Evolutionary conservation across 1,284 basidiomycete genomes (phyloP).

Genomic region (Puccinia polysora): DNA sequence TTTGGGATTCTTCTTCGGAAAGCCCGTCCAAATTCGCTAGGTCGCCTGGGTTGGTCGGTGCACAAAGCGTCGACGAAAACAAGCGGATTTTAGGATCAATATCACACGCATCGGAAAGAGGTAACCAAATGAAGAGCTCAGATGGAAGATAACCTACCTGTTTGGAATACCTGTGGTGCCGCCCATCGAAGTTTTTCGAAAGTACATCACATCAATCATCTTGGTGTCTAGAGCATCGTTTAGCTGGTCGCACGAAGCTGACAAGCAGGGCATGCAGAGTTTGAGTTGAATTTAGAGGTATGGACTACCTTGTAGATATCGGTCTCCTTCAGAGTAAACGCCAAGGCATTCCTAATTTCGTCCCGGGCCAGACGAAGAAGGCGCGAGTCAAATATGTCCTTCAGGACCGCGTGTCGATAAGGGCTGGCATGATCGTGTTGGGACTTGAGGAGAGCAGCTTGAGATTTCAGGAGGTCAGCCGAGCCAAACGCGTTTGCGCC

Average conservation of each 20-base stretch:
- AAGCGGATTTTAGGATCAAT: background rate
- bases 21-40: slow-evolving; percentile 86
- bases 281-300: background rate
- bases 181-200: background rate
- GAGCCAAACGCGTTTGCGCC: slow-evolving; percentile 36
- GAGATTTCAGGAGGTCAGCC: slow-evolving; percentile 14
- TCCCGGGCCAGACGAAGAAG: slow-evolving; percentile 46
- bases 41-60: slow-evolving; percentile 83
- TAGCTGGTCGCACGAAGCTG: slow-evolving; percentile 24
- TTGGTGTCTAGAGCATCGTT: background rate
- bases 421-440: slow-evolving; percentile 29
- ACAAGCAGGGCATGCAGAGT: too few species aligned
- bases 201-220: background rate
- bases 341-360: slow-evolving; percentile 70
- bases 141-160: slow-evolving; percentile 13
- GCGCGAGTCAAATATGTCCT: slow-evolving; percentile 22
- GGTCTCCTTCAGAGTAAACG: slow-evolving; percentile 93
- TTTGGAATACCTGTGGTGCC: slow-evolving; percentile 28
- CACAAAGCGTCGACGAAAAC: background rate
- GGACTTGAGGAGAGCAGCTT: slow-evolving; percentile 19
- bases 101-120: background rate
- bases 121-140: background rate
- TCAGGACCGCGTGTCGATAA: slow-evolving; percentile 33
- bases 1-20: slow-evolving; percentile 66
- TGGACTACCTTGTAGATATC: slow-evolving; percentile 87